Evolutionary conservation across 2,329 filamentous ascomycete genomes (phyloP), one percentile per base, ranked within the genome.

Genomic region (Sporothrix brasiliensis): DNA sequence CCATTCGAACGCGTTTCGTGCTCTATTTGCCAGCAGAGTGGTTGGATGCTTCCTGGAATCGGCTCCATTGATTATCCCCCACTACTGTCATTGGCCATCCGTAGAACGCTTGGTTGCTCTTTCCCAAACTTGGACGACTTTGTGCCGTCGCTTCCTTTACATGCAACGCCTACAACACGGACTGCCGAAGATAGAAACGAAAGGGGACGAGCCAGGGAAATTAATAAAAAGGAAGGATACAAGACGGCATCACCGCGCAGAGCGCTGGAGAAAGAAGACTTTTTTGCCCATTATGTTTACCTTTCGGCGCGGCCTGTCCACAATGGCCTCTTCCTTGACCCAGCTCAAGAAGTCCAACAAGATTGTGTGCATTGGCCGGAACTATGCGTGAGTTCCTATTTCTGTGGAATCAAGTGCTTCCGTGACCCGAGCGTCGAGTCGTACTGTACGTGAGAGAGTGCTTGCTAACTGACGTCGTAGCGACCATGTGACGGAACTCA

Each of bases 401-500:
- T 2, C 5, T 58, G 14, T 49, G 21, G 11, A 27, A 6, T n/a
- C 30, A 19, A 24, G 30, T 39, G 16, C 44, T 11, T 34, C 21
- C 27, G 30, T 27, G 65, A 50, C 34, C 14, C 2, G 34, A 1
- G 44, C 11, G 24, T 44, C 10, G 14, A 44, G 19, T 34, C 16
- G 14, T 39, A 39, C 19, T 58, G 52, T 5, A 24, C 24, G 21
- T 24, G 44, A 44, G 13, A 56, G 11, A 5, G 27, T 34, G 39
- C 67, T 73, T 77, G 70, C 66, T 56, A 47, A 10, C 63, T 21
- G 54, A 54, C 50, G 47, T 10, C 53, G 50, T 77, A 95, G 92
- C 77, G 95, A 97, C 80, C 95, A 99, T 82, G 91, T 98, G 78
- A 88, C 91, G 74, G 95, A 99, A 84, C 87, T 99, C 75, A 93